These are phyloP conservation scores for Colletotrichum salicis DNA, from an alignment of 2,329 filamentous ascomycete genomes.

Conservation along the genomic window DNA sequence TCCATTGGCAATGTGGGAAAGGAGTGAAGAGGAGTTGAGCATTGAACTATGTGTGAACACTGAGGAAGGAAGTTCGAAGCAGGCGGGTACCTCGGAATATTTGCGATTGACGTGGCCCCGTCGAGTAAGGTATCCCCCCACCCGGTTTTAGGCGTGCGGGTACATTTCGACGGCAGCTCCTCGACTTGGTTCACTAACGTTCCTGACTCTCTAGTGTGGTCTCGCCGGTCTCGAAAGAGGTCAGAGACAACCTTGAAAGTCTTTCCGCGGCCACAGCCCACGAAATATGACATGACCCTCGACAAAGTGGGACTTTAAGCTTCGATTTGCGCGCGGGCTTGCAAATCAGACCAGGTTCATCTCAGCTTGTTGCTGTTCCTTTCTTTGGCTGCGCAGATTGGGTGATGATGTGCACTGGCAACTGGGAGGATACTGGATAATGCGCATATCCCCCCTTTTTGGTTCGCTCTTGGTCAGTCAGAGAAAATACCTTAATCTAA, in stretches of 20 bases:
- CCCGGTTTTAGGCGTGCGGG: not conserved
- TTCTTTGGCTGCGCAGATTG: not conserved
- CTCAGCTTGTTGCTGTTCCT: constrained; percentile 20
- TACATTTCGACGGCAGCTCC: not conserved
- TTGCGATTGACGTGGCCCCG: not conserved
- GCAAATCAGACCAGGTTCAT: constrained; percentile 31
- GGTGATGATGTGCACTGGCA: not conserved
- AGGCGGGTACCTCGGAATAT: not conserved
- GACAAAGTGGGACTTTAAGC: not conserved
- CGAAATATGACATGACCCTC: not conserved
- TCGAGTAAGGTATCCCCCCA: not conserved
- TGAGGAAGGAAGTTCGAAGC: not conserved
- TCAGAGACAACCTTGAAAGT: constrained; percentile 4
- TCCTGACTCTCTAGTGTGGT: not conserved
- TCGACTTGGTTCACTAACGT: not conserved
- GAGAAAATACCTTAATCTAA: not conserved
- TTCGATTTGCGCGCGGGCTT: not conserved
- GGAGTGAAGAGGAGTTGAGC: not conserved
- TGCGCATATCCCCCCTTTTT: not conserved
- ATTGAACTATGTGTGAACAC: not conserved
- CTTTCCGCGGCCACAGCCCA: not conserved
- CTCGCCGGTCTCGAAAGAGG: not conserved
- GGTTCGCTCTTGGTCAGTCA: no score
- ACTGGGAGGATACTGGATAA: not conserved
- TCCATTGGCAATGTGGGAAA: not conserved